These are phyloP conservation scores for Lactarius hengduanensis DNA, from an alignment of 768 basidiomycete species.

Conservation along the genomic window DNA sequence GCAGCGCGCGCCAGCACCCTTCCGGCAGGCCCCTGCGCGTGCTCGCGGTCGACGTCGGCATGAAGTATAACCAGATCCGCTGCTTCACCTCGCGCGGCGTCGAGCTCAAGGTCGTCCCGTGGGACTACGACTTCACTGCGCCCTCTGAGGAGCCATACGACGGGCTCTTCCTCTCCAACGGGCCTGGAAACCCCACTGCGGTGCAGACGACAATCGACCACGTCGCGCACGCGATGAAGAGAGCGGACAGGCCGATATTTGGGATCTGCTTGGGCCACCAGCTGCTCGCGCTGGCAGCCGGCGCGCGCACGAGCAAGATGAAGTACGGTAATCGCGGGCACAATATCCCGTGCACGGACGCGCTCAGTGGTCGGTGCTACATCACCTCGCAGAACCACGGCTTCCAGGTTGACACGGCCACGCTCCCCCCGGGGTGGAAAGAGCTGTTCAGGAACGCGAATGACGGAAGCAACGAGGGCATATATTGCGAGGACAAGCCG, in stretches of 20 bases:
- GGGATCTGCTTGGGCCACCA: slow-evolving; percentile 99
- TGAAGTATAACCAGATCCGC: slow-evolving; percentile 99
- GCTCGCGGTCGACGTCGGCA: slow-evolving; percentile 94
- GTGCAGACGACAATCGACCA: slow-evolving; percentile 68
- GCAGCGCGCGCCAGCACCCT: slow-evolving; percentile 62
- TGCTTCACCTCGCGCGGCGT: slow-evolving; percentile 92
- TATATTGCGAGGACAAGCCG: slow-evolving; percentile 88
- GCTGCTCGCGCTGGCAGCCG: slow-evolving; percentile 90
- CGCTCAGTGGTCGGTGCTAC: slow-evolving; percentile 92
- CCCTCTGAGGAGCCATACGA: slow-evolving; percentile 81
- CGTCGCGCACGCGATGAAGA: slow-evolving; percentile 64
- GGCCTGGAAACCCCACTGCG: slow-evolving; percentile 94
- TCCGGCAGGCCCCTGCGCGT: slow-evolving; percentile 80
- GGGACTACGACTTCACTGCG: slow-evolving; percentile 87
- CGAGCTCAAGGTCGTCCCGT: slow-evolving; percentile 96
- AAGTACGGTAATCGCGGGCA: slow-evolving; percentile 99
- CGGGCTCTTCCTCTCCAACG: slow-evolving; percentile 96
- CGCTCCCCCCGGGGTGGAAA: slow-evolving; percentile 84
- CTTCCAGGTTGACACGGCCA: slow-evolving; percentile 83
- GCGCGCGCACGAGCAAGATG: slow-evolving; percentile 96
- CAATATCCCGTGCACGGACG: slow-evolving; percentile 96
- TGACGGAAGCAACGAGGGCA: slow-evolving; percentile 96
- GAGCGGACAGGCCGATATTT: slow-evolving; percentile 84
- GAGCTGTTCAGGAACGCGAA: slow-evolving; percentile 97
- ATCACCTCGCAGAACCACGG: slow-evolving; percentile 99